Percentiles rank a stretch among this genome's conserved stretches.
Evolutionary conservation across 495 filamentous ascomycete genomes (phyloP).

Genomic region (Parathielavia appendiculata): DNA sequence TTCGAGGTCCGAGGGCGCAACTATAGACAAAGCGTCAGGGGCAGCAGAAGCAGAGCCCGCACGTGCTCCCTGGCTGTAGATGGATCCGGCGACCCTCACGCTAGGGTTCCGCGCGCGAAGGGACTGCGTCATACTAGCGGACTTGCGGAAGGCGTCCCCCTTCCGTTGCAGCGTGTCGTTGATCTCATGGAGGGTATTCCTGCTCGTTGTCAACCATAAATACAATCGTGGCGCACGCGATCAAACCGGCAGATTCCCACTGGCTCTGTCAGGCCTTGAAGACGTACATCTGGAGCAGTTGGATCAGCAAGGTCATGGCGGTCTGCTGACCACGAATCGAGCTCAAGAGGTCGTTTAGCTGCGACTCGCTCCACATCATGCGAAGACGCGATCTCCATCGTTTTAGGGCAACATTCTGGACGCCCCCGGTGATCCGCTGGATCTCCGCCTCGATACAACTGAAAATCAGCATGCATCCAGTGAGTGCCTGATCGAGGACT

Average conservation of each 20-base stretch:
- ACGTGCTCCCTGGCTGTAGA: neutral
- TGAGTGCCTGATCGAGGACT: neutral
- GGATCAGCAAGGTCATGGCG: neutral
- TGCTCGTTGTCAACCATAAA: neutral
- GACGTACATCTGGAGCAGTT: neutral
- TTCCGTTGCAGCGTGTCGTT: neutral
- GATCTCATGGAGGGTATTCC: neutral
- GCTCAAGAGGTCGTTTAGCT: neutral
- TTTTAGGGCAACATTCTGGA: neutral
- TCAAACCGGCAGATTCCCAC: neutral
- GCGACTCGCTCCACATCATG: neutral
- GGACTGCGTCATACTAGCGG: neutral
- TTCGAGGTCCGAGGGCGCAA: neutral
- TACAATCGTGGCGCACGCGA: no score
- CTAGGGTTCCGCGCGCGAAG: neutral
- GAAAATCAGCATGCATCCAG: neutral
- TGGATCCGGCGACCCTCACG: neutral
- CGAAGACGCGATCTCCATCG: neutral
- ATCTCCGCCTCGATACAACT: neutral
- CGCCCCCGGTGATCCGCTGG: neutral
- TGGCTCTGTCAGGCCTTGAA: no score
- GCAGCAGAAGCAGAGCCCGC: neutral
- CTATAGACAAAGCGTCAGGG: neutral
- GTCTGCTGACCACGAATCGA: neutral
- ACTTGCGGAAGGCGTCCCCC: neutral